Evolutionary conservation across 2,329 filamentous ascomycete genomes (phyloP), one percentile per base, ranked within the genome.

Genomic region (Fusarium scirpi): DNA sequence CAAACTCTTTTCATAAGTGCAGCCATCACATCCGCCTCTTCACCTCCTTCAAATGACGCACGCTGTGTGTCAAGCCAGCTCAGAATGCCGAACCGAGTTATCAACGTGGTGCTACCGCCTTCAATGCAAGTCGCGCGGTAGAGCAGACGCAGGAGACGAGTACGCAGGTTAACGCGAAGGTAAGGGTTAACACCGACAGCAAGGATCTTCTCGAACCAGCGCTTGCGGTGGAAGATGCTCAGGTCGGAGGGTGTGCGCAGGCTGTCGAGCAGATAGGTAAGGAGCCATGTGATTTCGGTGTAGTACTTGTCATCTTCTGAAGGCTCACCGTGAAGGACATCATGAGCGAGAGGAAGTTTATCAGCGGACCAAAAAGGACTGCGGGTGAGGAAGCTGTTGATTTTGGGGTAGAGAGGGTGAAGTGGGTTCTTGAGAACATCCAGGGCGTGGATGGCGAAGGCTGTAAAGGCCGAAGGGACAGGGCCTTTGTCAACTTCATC

Each of bases 381-480:
- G 54, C 90, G 90, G 24, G 93, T 93, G 38, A 98, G 87, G 78
- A 94, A 98, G 8, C 86, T 85, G 82, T 97, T 97, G 80, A 96
- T 83, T 78, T 97, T 97, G 62, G 90, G 88, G 78, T 97, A 98
- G 40, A 98, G 87, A 65, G 88, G 89, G 76, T 97, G 93, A 18
- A 94, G 85, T 1, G 95, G 95, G 66, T 93, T 90, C 24, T 85
- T 87, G 47, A 97, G 82, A 18, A 97, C 89, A 3, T 86, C 82
- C 10, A 97, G 84, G 2, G 90, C 89, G 69, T 89, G 89, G 48
- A 87, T 85, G 10, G 93, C 91, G 74, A 97, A 96, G 13, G 91
- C 88, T n/a, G 90, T 87, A 8, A 93, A 89, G 15, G 93, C 85
- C 65, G 91, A 93, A 0, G 94, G 91, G 6, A 97, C 83, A 2